Evolutionary conservation across 2,329 filamentous ascomycete genomes (phyloP), one percentile per base, ranked within the genome.

Genomic region (Pseudogymnoascus sp.): DNA sequence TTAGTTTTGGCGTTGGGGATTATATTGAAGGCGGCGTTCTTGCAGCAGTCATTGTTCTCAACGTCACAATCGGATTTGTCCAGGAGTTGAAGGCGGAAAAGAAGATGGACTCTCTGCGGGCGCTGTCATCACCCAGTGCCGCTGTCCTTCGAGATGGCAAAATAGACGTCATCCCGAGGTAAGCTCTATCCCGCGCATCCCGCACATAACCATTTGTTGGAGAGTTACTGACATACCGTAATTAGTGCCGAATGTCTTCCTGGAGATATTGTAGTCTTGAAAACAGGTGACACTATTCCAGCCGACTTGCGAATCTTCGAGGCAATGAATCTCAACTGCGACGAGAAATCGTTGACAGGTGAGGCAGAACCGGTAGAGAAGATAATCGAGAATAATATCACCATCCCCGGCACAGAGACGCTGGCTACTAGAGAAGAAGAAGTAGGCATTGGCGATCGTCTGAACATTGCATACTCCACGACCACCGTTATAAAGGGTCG

Each of bases 291-390:
- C 78, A 97, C 96, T 77, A 90, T 97, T 59, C 93, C 95, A 1
- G 95, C 93, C 0, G 95, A 99, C 72, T 83, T 97, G 17, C 75
- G 79, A 65, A 50, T 68, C 76, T 81, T 82, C 65, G 79, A 83
- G 67, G 78, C 75, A 31, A 83, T 86, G 77, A 86, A 87, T 68
- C 77, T 83, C 37, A 82, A 83, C 64, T 86, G 83, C 66, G 92
- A 97, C 68, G 95, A 99, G 78, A 96, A 91, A 73, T 97, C 97
- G 90, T 91, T 99, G 60, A 99, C 95, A 2, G 95, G 95, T 65
- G 95, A 99, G 77, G 89, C 93, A 1, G 93, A 97, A 82, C 93
- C 93, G 0, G 91, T 97, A 23, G 86, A 92, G 70, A 99, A 97
- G 77, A 87, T 83, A 69, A 87, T 76, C 17, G 73, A 77, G 23